Percentiles rank a stretch among this genome's conserved stretches.
These are phyloP conservation scores for Solanum infundibuliforme DNA, from an alignment of 257 asterid species.

Conservation along the genomic window DNA sequence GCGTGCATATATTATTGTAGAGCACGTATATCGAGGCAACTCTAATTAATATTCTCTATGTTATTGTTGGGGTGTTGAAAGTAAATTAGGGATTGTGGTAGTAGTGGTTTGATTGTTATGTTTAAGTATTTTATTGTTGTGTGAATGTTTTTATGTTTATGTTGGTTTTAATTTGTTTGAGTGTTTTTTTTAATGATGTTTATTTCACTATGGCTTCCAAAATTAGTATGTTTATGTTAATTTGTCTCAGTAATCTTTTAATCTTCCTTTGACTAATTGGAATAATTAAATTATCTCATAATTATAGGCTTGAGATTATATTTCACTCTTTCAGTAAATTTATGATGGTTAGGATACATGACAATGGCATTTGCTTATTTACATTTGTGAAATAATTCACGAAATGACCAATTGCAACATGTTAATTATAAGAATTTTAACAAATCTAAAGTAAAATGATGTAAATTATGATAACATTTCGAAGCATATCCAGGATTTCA, in stretches of 20 bases:
- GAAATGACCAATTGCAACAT: neutral
- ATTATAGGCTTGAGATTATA: too few relatives aligned
- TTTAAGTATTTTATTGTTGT: neutral
- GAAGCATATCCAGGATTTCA: neutral
- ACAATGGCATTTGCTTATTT: too few relatives aligned
- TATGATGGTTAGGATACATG: too few relatives aligned
- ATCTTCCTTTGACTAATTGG: too few relatives aligned
- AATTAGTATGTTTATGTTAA: neutral
- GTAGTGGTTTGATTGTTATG: neutral
- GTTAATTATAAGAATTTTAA: neutral
- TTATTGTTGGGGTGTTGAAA: too few relatives aligned
- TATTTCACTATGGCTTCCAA: neutral
- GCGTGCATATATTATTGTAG: too few relatives aligned
- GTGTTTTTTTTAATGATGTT: neutral
- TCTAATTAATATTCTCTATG: neutral
- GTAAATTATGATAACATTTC: neutral
- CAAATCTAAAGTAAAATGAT: too few relatives aligned
- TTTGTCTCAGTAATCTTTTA: neutral
- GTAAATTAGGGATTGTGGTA: neutral
- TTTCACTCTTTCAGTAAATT: neutral
- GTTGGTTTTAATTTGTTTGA: neutral
- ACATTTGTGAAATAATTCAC: too few relatives aligned
- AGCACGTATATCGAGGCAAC: neutral
- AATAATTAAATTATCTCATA: neutral
- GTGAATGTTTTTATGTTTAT: neutral